Percentiles rank a stretch among this genome's conserved stretches.
These are phyloP conservation scores for Acacia confusa DNA, from an alignment of 306 rosid species.

Conservation along the genomic window DNA sequence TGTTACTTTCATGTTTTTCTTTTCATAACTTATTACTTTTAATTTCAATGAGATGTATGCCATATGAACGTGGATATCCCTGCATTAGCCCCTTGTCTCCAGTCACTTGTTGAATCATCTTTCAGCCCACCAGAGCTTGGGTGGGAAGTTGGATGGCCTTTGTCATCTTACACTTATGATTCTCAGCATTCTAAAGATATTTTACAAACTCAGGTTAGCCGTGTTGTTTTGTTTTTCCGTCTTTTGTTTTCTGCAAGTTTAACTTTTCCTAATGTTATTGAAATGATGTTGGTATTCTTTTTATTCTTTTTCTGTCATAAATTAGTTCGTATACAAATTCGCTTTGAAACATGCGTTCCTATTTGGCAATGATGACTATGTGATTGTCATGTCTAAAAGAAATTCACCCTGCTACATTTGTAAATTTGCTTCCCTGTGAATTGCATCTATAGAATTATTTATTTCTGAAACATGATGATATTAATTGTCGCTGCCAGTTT, in stretches of 20 bases:
- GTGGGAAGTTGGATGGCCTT: conserved; percentile 97
- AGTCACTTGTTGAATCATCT: conserved; percentile 78
- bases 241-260: neutral
- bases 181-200: conserved; percentile 43
- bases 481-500: neutral
- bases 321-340: conserved; percentile 18
- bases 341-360: neutral
- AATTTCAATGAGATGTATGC: conserved; percentile 20
- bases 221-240: conserved; percentile 1
- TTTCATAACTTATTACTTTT: too few species aligned
- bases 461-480: neutral
- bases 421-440: neutral
- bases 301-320: conserved; percentile 1
- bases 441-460: neutral
- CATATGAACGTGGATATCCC: conserved; percentile 69
- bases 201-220: conserved; percentile 56
- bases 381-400: conserved; percentile 13
- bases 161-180: conserved; percentile 63
- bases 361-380: neutral
- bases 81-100: conserved; percentile 62
- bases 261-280: neutral
- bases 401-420: conserved; percentile 5
- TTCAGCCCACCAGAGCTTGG: conserved; percentile 58
- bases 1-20: too few species aligned
- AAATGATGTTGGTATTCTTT: neutral